Percentiles rank a stretch among this genome's conserved stretches.
phyloP scores from a whole-genome alignment of 345 rosid genomes.

The Eucalyptus sp. region DNA sequence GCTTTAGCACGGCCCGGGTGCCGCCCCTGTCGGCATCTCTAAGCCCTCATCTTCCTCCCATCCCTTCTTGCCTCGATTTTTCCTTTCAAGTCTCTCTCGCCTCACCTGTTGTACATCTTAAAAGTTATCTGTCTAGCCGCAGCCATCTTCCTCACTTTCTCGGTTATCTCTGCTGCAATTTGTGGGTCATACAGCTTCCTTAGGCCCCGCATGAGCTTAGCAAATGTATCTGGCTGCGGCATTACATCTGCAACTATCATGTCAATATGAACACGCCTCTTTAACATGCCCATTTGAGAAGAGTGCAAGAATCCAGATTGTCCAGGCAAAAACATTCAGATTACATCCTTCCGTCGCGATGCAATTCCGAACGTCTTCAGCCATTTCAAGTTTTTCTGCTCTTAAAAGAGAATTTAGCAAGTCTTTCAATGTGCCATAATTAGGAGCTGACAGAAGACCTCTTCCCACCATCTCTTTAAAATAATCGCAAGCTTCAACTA shows the following conservation, averaged over 20 bases:
- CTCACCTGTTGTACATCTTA: conserved; percentile 82
- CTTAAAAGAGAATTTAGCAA: conserved; percentile 51
- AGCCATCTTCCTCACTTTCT: conserved; percentile 87
- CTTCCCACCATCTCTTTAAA: conserved; percentile 74
- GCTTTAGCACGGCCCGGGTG: neutral
- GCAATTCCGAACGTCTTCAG: conserved; percentile 69
- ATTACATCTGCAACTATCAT: conserved; percentile 76
- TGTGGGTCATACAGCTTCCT: conserved; percentile 60
- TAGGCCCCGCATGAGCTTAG: conserved; percentile 72
- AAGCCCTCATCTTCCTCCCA: conserved; percentile 50
- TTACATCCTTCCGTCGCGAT: conserved; percentile 56
- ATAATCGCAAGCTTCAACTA: conserved; percentile 53
- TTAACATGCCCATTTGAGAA: conserved; percentile 73
- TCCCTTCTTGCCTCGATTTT: conserved; percentile 37
- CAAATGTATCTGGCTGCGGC: conserved; percentile 82
- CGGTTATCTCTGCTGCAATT: conserved; percentile 75
- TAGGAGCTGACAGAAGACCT: conserved; percentile 56
- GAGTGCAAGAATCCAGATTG: conserved; percentile 87
- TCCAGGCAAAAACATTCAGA: conserved; percentile 65
- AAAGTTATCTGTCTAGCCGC: conserved; percentile 58
- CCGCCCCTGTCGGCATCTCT: conserved; percentile 8
- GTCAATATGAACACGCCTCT: conserved; percentile 71
- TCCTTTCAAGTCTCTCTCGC: conserved; percentile 57
- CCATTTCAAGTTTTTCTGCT: conserved; percentile 65
- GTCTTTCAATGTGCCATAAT: conserved; percentile 56